Evolutionary conservation across 2,329 filamentous ascomycete genomes (phyloP).

Genomic region (Fusarium sulawesiense): DNA sequence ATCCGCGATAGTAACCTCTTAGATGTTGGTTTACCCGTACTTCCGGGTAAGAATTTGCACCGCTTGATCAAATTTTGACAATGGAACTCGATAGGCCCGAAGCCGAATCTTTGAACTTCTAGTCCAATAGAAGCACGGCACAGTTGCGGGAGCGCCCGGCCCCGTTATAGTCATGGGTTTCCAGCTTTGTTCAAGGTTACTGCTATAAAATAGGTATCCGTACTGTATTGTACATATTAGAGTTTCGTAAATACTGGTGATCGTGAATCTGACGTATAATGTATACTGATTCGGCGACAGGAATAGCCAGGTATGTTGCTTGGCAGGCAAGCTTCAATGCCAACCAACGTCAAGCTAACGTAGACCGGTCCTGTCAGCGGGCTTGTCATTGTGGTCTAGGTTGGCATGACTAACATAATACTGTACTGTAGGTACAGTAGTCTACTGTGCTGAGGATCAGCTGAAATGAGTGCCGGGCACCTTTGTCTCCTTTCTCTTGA

Average conservation of each 20-base stretch:
- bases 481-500: slow-evolving; percentile 10
- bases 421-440: too few species aligned
- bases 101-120: slow-evolving; percentile 5
- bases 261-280: neutral
- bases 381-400: slow-evolving; percentile 22
- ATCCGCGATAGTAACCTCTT: neutral
- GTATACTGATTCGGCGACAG: neutral
- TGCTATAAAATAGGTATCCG: neutral
- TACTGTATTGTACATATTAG: neutral
- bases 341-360: neutral
- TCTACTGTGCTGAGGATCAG: neutral
- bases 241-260: neutral
- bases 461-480: slow-evolving; percentile 30
- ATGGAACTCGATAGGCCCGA: slow-evolving; percentile 17
- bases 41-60: slow-evolving; percentile 7
- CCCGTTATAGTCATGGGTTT: slow-evolving; percentile 20
- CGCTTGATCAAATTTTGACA: slow-evolving; percentile 11
- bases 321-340: neutral
- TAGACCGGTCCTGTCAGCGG: neutral
- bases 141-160: slow-evolving; percentile 32
- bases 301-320: slow-evolving; percentile 1
- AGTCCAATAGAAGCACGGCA: slow-evolving; percentile 28
- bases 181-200: neutral
- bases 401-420: neutral
- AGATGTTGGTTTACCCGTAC: neutral